These are phyloP conservation scores for Colletotrichum karsti DNA, from an alignment of 2,329 filamentous ascomycete species.

Conservation along the genomic window DNA sequence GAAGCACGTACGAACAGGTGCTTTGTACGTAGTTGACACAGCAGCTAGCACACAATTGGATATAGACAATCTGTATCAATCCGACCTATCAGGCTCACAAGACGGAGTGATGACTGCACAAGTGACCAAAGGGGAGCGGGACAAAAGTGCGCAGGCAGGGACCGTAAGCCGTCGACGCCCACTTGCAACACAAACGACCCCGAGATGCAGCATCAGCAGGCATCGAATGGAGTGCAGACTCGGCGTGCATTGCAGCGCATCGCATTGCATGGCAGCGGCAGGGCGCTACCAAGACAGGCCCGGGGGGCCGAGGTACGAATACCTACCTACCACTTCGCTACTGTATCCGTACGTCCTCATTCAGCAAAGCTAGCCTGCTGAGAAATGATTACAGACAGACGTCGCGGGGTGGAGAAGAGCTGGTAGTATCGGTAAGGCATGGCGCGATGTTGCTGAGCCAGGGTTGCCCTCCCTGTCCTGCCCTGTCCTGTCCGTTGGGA, in stretches of 20 bases:
- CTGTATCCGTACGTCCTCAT: too few species aligned
- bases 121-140: too few species aligned
- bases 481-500: too few species aligned
- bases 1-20: slow-evolving; percentile 6
- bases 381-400: too few species aligned
- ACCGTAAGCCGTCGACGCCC: not conserved
- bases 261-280: slow-evolving; percentile 9
- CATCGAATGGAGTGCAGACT: slow-evolving; percentile 21
- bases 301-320: not conserved
- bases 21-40: slow-evolving; percentile 7
- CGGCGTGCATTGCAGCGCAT: slow-evolving; percentile 18
- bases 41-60: slow-evolving; percentile 15
- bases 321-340: too few species aligned
- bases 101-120: not conserved
- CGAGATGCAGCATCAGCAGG: not conserved
- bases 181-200: slow-evolving; percentile 23
- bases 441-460: too few species aligned
- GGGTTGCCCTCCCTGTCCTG: too few species aligned
- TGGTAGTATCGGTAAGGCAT: slow-evolving; percentile 15
- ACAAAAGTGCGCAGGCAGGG: slow-evolving; percentile 23
- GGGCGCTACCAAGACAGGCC: not conserved
- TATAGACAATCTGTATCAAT: slow-evolving; percentile 3
- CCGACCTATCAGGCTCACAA: not conserved
- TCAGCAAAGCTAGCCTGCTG: too few species aligned
- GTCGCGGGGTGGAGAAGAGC: not conserved